Evolutionary conservation across 73 alveolate species (phyloP).

Genomic region (Breviolum minutum): DNA sequence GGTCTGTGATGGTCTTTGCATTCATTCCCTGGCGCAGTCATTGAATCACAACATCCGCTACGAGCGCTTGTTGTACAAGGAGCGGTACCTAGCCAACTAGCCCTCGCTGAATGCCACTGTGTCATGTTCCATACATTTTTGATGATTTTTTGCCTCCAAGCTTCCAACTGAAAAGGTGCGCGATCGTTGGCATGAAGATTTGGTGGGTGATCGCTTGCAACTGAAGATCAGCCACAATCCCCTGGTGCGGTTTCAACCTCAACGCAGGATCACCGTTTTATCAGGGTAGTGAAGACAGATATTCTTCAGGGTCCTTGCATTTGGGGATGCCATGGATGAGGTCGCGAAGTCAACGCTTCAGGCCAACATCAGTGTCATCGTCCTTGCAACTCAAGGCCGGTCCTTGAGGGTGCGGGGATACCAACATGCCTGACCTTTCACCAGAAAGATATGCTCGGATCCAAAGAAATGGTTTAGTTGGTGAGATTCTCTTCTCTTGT

Average conservation of each 20-base stretch:
- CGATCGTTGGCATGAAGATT: slow-evolving; percentile 69
- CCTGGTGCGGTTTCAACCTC: slow-evolving; percentile 12
- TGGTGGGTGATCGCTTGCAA: slow-evolving; percentile 65
- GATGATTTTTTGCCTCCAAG: background rate
- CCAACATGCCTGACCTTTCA: background rate
- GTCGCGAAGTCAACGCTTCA: slow-evolving; percentile 52
- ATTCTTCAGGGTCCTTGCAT: too few relatives aligned
- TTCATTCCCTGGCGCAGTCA: background rate
- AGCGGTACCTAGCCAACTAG: background rate
- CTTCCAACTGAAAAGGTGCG: slow-evolving; percentile 27
- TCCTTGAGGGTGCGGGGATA: background rate
- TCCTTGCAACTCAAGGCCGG: slow-evolving; percentile 16
- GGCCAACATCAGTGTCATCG: slow-evolving; percentile 1
- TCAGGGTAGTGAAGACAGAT: too few relatives aligned
- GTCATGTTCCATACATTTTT: background rate
- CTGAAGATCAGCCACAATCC: slow-evolving; percentile 78
- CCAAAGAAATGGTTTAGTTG: background rate
- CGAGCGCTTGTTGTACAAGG: slow-evolving; percentile 61
- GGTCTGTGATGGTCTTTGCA: too few relatives aligned
- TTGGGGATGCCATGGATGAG: background rate
- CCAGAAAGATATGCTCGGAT: background rate
- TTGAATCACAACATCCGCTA: slow-evolving; percentile 87
- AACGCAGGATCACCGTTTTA: background rate
- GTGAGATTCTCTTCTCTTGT: background rate
- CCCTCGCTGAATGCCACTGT: background rate